These are phyloP conservation scores for Plectosphaerella plurivora DNA, from an alignment of 2,329 filamentous ascomycete species.

Conservation along the genomic window DNA sequence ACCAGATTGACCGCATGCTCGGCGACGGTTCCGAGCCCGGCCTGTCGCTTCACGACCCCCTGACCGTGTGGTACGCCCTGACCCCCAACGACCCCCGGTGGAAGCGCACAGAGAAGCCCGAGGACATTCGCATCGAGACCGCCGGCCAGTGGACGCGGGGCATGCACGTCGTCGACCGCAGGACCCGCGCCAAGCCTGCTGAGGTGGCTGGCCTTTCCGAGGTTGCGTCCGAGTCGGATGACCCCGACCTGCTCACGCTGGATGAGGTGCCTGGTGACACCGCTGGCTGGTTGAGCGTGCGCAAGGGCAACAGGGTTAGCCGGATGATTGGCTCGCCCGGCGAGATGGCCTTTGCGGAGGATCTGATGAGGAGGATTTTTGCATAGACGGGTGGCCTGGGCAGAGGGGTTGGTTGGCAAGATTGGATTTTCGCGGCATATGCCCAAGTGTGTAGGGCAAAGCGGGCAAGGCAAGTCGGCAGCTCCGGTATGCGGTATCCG, in stretches of 20 bases:
- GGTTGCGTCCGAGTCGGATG: conserved; percentile 21
- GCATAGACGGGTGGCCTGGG: conserved; percentile 24
- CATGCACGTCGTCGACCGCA: conserved; percentile 79
- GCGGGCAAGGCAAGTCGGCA: conserved; percentile 7
- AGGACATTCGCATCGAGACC: conserved; percentile 89
- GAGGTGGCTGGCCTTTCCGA: conserved; percentile 25
- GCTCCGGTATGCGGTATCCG: too few relatives aligned
- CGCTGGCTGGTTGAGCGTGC: conserved; percentile 68
- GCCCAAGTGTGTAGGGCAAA: not conserved
- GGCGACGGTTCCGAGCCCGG: conserved; percentile 53
- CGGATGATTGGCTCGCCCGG: conserved; percentile 69
- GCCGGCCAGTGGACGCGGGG: conserved; percentile 91
- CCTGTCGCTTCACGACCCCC: conserved; percentile 70
- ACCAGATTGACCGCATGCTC: conserved; percentile 61
- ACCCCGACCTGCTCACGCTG: conserved; percentile 29
- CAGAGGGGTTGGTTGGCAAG: conserved; percentile 21
- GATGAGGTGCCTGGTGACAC: conserved; percentile 64
- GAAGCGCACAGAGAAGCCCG: conserved; percentile 52
- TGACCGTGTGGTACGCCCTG: conserved; percentile 75
- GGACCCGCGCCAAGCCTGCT: conserved; percentile 52
- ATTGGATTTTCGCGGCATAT: conserved; percentile 1
- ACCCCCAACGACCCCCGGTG: conserved; percentile 55
- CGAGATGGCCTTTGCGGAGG: conserved; percentile 58
- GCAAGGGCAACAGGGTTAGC: conserved; percentile 74
- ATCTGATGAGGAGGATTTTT: conserved; percentile 65